These are phyloP conservation scores for Penicillium sp. DNA, from an alignment of 2,329 filamentous ascomycete species.

Conservation along the genomic window DNA sequence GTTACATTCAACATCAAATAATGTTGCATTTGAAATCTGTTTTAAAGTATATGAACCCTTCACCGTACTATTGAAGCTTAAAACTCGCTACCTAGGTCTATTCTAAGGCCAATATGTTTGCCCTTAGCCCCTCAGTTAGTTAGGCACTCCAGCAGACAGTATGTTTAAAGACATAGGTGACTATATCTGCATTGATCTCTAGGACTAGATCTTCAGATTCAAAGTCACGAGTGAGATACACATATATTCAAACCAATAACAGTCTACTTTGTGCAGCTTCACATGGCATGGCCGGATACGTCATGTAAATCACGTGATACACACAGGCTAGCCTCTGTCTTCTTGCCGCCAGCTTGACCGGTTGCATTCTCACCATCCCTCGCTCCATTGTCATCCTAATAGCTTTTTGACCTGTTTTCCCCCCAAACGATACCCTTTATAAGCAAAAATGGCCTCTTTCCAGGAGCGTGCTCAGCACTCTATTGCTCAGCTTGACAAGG, in stretches of 20 bases:
- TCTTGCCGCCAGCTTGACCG: constrained; percentile 22
- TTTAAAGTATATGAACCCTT: not conserved
- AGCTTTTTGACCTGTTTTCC: constrained; percentile 7
- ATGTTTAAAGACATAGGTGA: not conserved
- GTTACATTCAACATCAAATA: not conserved
- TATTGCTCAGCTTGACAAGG: constrained; percentile 67
- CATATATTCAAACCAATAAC: not conserved
- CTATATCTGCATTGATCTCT: not conserved
- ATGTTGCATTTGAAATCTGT: not conserved
- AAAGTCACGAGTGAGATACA: not conserved
- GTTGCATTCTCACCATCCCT: constrained; percentile 29
- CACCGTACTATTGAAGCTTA: not conserved
- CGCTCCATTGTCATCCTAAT: constrained; percentile 16
- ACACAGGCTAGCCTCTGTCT: constrained; percentile 17
- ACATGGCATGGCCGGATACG: constrained; percentile 15
- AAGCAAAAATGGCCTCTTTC: constrained; percentile 46
- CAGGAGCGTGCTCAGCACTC: constrained; percentile 63
- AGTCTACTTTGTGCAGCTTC: not conserved
- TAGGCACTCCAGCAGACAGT: not conserved
- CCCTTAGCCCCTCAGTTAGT: not conserved
- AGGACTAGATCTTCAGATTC: not conserved
- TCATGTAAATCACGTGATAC: constrained; percentile 24
- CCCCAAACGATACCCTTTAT: constrained; percentile 9
- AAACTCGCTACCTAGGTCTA: not conserved
- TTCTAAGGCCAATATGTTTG: not conserved